Percentiles rank a stretch among this genome's conserved stretches.
phyloP scores from a whole-genome alignment of 2,329 filamentous ascomycete genomes.

The Chaetothyriales sp. region DNA sequence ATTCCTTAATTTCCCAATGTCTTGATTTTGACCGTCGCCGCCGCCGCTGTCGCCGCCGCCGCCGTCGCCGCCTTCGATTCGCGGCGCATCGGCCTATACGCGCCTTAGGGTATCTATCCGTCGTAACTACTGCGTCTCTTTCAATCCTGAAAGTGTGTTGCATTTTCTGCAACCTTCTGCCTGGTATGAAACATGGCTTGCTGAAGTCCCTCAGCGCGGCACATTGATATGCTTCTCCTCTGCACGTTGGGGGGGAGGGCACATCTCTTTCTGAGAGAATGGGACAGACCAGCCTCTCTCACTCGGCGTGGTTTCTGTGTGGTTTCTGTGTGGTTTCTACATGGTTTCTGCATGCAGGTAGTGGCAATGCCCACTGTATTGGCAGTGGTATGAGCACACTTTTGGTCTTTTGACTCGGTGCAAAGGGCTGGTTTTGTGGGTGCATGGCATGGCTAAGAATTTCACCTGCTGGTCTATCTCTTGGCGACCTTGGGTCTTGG shows the following conservation, averaged over 20 bases:
- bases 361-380: neutral
- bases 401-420: neutral
- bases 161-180: neutral
- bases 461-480: conserved; percentile 10
- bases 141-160: neutral
- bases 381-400: neutral
- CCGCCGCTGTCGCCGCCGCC: neutral
- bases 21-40: neutral
- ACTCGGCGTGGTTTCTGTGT: too few species aligned
- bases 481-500: conserved; percentile 36
- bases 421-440: neutral
- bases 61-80: neutral
- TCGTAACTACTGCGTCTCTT: neutral
- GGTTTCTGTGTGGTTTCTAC: neutral
- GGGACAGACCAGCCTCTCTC: neutral
- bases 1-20: neutral
- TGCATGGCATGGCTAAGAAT: neutral
- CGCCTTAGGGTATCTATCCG: neutral
- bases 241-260: neutral
- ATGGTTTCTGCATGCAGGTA: neutral
- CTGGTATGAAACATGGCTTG: too few species aligned
- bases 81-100: neutral
- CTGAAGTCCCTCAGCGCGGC: neutral
- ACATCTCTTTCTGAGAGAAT: neutral
- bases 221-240: neutral